Evolutionary conservation across 305 asterid genomes (phyloP), one percentile per base, ranked within the genome.

Genomic region (Fraxinus ornus): DNA sequence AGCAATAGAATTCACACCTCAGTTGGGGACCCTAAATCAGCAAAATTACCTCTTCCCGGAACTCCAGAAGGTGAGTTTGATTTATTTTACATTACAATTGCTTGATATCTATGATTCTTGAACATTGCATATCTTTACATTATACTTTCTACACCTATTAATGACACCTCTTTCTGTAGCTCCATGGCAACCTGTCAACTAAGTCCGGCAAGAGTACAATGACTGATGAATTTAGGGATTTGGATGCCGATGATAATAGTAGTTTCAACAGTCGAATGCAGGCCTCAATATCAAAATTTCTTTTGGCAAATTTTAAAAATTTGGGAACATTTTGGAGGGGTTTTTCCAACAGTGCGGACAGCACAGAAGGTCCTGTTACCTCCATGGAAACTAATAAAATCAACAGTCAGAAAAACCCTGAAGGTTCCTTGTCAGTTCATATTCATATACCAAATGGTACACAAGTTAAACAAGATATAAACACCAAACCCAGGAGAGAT

Each of bases 1-100:
- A 22, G 80, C 71, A 10, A 83, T n/a, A 2, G 90, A 85, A 7
- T 41, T 17, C 36, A 74, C 32, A 55, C 60, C 33, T 7, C 41
- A 28, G 33, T 1, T 2, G 13, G 70, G 5, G 13, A 30, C 36
- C 57, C 52, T 22, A 8, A 17, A 33, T 22, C 73, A 32, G 55
- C 74, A 68, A 78, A 57, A 37, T 35, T 3, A 5, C 39, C 28
- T 78, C 74, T 32, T 33, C 49, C 49, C 35, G 10, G 75, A 36
- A 62, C 41, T 33, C 36, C 75, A n/a, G 77, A 7, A 32, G 47
- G 77, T 33, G 26, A 33, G 77, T 32, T 17, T 28, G 37, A 35
- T 32, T 33, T 7, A 33, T 72, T 72, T 13, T 17, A 72, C 47
- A 26, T 33, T 13, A n/a, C 26, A 4, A n/a, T 71, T 32, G 37